Base-by-base conservation (phyloP, 305 asterid species). In the Rubia occidens region DNA sequence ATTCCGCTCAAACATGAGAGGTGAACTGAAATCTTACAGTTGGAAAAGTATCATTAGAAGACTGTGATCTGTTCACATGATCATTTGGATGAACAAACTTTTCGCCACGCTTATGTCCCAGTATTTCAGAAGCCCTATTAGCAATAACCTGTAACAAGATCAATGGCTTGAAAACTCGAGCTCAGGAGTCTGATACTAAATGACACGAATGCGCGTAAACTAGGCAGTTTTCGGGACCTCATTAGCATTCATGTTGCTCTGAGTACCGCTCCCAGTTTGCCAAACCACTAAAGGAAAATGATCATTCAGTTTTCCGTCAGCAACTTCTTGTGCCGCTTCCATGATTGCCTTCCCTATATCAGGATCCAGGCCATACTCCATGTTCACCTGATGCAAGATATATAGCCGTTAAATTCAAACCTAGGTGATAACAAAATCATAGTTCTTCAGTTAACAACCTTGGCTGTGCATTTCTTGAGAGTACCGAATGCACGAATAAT, bases 251-350 rank as follows among this genome's bases (percentile, higher is more conserved):
- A 94, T 94, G 82, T 94, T 94, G 77, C 95, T 94, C 79, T 94
- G 99, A 68, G 99, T 94, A 45, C 97, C 99, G 71, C 99, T 90
- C 67, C 99, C 99, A 77, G 99, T 94, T 81, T 90, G 97, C 99
- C 99, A 94, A 78, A 94, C 91, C 76, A 94, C 99, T 88, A 90
- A 78, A 1, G 97, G 99, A 29, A 94, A 94, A 84, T 94, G 99
- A 68, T 89, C 93, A 60, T 87, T 90, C 76, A 90, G 69, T 77
- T 89, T 87, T 67, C 99, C 97, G 75, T 87, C 93, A 11, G 96
- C 95, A 54, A 94, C 99, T 85, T 94, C 99, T 80, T 94, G 93
- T 7, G 99, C 96, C 35, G 99, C 97, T 82, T 90, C 89, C 95
- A 94, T 87, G 53, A 94, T 78, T 67, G 99, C 97, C 77, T 87